Conservation (phyloP, 768 basidiomycete species). For the Mycena maculata region DNA sequence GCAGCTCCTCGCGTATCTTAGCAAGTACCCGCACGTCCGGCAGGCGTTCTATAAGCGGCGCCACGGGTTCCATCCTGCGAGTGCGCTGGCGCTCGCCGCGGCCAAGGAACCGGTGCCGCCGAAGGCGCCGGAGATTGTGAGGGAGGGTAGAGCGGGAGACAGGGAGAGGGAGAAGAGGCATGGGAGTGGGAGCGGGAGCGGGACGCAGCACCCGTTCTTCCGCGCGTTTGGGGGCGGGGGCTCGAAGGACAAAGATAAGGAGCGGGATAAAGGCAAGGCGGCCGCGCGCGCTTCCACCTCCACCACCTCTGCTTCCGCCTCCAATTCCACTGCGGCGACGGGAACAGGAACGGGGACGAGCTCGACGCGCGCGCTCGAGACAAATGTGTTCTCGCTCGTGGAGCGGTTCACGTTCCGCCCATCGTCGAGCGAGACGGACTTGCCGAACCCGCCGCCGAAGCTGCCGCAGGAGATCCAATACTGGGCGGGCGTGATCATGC, state of each 20-base stretch:
- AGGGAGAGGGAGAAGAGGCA: too few species aligned
- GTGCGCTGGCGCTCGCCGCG: slow-evolving; percentile 47
- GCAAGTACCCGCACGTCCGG: slow-evolving; percentile 97
- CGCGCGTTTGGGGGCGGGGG: slow-evolving; percentile 28
- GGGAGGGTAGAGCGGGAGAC: slow-evolving; percentile 33
- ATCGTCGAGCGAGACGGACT: slow-evolving; percentile 80
- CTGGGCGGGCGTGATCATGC: slow-evolving; percentile 99
- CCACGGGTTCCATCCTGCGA: slow-evolving; percentile 84
- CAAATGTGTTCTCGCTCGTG: slow-evolving; percentile 95
- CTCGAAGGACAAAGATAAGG: slow-evolving; percentile 46
- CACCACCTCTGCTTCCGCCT: too few species aligned
- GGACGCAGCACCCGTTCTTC: slow-evolving; percentile 30
- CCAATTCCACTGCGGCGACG: too few species aligned
- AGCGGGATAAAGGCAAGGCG: slow-evolving; percentile 41
- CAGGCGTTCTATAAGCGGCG: slow-evolving; percentile 94
- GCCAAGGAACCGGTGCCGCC: slow-evolving; percentile 34
- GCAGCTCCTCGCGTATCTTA: slow-evolving; percentile 94
- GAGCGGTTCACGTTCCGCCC: slow-evolving; percentile 97
- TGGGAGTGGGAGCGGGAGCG: too few species aligned
- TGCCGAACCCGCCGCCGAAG: slow-evolving; percentile 75
- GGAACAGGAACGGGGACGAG: slow-evolving; percentile 39
- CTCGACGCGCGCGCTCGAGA: slow-evolving; percentile 58
- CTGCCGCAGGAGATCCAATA: slow-evolving; percentile 94
- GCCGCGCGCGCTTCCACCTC: slow-evolving; percentile 41
- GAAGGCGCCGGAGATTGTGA: slow-evolving; percentile 40